Evolutionary conservation across 768 basidiomycete genomes (phyloP).

Genomic region (Lentinula lateritia): DNA sequence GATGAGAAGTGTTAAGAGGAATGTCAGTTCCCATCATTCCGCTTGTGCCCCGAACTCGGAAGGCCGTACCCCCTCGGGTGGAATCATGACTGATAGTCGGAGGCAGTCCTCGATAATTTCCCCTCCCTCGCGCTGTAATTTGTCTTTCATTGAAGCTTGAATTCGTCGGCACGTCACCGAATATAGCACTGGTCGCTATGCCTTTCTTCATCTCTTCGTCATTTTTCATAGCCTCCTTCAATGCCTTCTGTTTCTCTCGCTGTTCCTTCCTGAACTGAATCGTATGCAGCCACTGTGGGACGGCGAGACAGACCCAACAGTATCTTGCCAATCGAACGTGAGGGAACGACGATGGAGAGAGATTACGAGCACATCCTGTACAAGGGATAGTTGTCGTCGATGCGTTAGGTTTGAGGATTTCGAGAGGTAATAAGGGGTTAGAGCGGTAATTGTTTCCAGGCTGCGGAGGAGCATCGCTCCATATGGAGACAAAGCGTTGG

Average conservation of each 20-base stretch:
- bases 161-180: not conserved
- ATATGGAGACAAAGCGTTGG: not conserved
- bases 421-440: not conserved
- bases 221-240: not conserved
- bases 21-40: too few relatives aligned
- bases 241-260: not conserved
- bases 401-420: not conserved
- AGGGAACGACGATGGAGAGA: not conserved
- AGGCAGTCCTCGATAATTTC: too few relatives aligned
- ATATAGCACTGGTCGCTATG: not conserved
- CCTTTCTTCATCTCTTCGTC: not conserved
- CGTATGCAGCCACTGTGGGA: not conserved
- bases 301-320: not conserved
- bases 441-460: constrained; percentile 1
- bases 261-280: not conserved
- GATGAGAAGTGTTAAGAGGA: too few relatives aligned
- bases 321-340: not conserved
- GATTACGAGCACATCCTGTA: not conserved
- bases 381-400: not conserved
- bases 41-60: too few relatives aligned
- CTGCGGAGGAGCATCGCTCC: not conserved
- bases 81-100: too few relatives aligned
- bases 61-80: too few relatives aligned
- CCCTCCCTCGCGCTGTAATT: too few relatives aligned
- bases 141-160: too few relatives aligned